Evolutionary conservation across 2,329 filamentous ascomycete species (phyloP), one percentile per base, ranked within the genome.

Genomic region (Penicillium sp.): DNA sequence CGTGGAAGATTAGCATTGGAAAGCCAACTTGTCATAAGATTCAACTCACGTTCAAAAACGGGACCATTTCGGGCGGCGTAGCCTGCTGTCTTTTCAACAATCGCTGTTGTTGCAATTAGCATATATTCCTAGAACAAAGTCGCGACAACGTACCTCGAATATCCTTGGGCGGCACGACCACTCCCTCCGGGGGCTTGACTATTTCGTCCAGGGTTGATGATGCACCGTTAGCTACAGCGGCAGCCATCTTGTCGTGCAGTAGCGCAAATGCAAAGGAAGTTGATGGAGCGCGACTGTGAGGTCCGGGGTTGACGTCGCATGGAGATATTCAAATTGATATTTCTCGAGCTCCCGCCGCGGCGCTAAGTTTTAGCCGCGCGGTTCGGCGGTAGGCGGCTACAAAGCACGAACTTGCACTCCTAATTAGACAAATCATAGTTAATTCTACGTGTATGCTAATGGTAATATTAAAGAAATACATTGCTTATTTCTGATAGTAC

Each of bases 11-110:
- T 52, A 53, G 53, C 42, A 18, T 5, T 40, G 2, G 35, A 11
- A 43, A 21, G 24, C 23, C 16, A 21, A n/a, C 28, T 3, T 24
- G 18, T 20, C 14, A 38, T 5, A 43, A 12, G 18, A 12, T 20
- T 43, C 40, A 18, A 61, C 65, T 50, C 63, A 76, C 74, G 74
- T 71, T 91, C 88, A 68, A 91, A 89, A 8, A 82, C 65, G 3
- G 74, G 67, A 23, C 81, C 81, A 65, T 81, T 81, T 63, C 83
- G 82, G 58, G 87, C 86, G 58, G 97, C 90, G 71, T 95, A 97
- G 47, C 91, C 91, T 53, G 94, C 93, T 12, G 93, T 96, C 78
- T 96, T 97, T 74, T 97, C 92, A 68, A 99, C 86, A 63, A 93
- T 83, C 20, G 80, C 80, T 80, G 71, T 59, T 80, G 71, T 59